Evolutionary conservation across 2,329 filamentous ascomycete genomes (phyloP), one percentile per base, ranked within the genome.

Genomic region (Ophiostoma ips): DNA sequence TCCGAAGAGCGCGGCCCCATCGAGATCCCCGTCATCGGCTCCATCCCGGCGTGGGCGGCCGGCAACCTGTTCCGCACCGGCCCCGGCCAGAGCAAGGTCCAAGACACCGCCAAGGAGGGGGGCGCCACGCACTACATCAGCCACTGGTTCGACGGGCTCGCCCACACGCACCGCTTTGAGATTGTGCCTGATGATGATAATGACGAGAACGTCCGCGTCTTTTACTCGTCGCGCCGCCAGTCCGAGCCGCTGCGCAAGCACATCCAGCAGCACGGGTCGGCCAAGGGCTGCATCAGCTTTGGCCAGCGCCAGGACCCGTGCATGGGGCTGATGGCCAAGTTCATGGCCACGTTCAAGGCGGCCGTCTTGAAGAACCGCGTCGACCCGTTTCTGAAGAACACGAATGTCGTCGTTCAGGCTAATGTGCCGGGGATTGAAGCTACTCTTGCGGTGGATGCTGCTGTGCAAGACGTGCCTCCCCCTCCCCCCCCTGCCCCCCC

Each of bases 121-220:
- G n/a, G n/a, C n/a, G n/a, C 79, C n/a, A 75, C 71, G 0, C 80
- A 81, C 58, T 68, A 71, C 31, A 70, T 81, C 12, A 76, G 72
- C 1, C 85, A 92, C 62, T 92, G 86, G 86, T 92, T 92, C 57
- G 87, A 92, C 60, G 83, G 83, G 6, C 79, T 87, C 52, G 75
- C 78, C 3, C 76, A 84, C 50, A 71, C 78, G 1, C 84, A 90
- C 64, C 78, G 76, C 28, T 90, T 90, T 60, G 73, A 86, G 51
- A 83, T 90, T 31, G 58, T 77, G 3, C 61, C 72, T 0, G 55
- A 13, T 3, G 28, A 46, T 1, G 11, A 5, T 3, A 35, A 34
- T 6, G 48, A 24, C 13, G 37, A 31, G 19, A n/a, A 7, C 11
- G 57, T 60, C 10, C 66, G 68, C 33, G 81, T 89, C 3, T 67